Conservation (phyloP, 73 alveolate species). For the Paramecium sexaurelia region DNA sequence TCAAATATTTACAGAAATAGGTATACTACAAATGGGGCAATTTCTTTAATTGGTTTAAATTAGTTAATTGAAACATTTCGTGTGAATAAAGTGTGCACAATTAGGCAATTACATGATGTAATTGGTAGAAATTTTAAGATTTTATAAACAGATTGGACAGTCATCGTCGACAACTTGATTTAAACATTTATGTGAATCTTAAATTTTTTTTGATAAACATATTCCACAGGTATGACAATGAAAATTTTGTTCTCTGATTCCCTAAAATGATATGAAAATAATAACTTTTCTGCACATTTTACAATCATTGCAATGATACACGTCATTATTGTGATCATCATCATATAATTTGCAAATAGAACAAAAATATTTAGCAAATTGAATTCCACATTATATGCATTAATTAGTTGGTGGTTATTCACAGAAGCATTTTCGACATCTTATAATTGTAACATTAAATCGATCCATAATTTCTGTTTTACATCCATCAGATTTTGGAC, state of each 20-base stretch:
- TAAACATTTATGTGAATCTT: slow-evolving; percentile 75
- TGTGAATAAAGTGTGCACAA: slow-evolving; percentile 84
- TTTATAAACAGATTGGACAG: slow-evolving; percentile 80
- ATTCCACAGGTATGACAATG: slow-evolving; percentile 83
- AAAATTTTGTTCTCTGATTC: slow-evolving; percentile 71
- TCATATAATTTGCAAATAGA: slow-evolving; percentile 76
- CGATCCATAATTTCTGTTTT: slow-evolving; percentile 76
- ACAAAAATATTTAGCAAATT: slow-evolving; percentile 81
- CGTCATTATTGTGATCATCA: slow-evolving; percentile 67
- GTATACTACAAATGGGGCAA: slow-evolving; percentile 4
- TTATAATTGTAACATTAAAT: slow-evolving; percentile 67
- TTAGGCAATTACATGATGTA: slow-evolving; percentile 49
- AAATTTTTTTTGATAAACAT: slow-evolving; percentile 66
- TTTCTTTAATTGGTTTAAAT: background rate
- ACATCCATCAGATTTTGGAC: slow-evolving; percentile 70
- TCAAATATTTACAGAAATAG: background rate
- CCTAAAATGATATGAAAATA: background rate
- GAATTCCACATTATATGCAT: slow-evolving; percentile 73
- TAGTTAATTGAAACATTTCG: slow-evolving; percentile 67
- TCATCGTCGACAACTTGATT: slow-evolving; percentile 53
- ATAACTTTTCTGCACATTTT: slow-evolving; percentile 76
- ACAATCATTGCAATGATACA: slow-evolving; percentile 84
- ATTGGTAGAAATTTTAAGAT: slow-evolving; percentile 70
- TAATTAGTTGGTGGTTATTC: slow-evolving; percentile 59
- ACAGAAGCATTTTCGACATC: slow-evolving; percentile 72